phyloP scores from a whole-genome alignment of 2,329 filamentous ascomycete genomes.

The Penicillium sp. region DNA sequence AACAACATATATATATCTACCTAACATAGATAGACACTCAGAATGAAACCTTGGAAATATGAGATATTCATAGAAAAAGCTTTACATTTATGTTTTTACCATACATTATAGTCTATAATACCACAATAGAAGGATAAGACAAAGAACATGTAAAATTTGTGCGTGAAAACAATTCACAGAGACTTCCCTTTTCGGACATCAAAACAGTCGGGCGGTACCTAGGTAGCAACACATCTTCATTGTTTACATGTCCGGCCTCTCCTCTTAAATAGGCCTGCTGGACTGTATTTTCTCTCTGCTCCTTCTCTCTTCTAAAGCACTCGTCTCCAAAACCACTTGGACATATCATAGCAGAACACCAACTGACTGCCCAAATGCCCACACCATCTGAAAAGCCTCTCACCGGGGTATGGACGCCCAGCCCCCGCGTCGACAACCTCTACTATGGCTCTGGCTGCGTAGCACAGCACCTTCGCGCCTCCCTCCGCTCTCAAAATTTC shows the following conservation, averaged over 20 bases:
- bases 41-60: too few species aligned
- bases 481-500: slow-evolving; percentile 44
- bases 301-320: not conserved
- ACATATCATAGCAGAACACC: not conserved
- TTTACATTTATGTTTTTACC: too few species aligned
- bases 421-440: slow-evolving; percentile 20
- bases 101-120: too few species aligned
- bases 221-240: not conserved
- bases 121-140: too few species aligned
- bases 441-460: slow-evolving; percentile 50
- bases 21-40: too few species aligned
- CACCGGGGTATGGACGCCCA: not conserved
- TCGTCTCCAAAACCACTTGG: not conserved
- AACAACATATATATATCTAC: too few species aligned
- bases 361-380: not conserved
- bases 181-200: not conserved
- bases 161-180: not conserved
- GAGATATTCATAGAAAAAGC: too few species aligned
- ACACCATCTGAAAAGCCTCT: not conserved
- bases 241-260: not conserved
- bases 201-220: not conserved
- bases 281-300: too few species aligned
- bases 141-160: not conserved
- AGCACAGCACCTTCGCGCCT: slow-evolving; percentile 42
- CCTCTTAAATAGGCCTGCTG: not conserved